Conservation (phyloP, 257 asterid species). For the Mitragyna speciosa region DNA sequence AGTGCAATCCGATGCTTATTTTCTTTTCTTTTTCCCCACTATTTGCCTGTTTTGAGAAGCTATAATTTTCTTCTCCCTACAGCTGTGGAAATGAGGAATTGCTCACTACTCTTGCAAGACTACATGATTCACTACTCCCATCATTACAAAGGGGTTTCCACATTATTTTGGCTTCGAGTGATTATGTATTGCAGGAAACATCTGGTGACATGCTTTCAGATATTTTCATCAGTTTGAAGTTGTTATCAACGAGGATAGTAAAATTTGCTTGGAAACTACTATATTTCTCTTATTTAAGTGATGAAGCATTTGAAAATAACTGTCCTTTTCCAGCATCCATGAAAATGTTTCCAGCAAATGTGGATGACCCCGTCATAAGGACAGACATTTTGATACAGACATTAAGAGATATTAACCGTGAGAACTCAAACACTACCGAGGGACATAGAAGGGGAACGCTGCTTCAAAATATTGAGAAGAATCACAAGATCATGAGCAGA, state of each 20-base stretch:
- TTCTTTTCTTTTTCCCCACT: too few relatives aligned
- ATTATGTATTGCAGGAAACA: conserved; percentile 39
- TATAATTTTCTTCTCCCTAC: conserved; percentile 33
- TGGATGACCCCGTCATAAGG: conserved; percentile 84
- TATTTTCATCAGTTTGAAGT: conserved; percentile 58
- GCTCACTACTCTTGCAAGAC: conserved; percentile 64
- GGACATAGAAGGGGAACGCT: conserved; percentile 53
- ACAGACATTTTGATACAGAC: conserved; percentile 78
- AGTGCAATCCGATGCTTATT: background rate
- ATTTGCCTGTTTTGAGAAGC: background rate
- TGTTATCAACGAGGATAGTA: conserved; percentile 63
- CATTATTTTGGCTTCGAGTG: conserved; percentile 39
- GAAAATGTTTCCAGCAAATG: conserved; percentile 92
- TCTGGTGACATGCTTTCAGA: conserved; percentile 51
- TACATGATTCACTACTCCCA: conserved; percentile 82
- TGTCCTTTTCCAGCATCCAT: conserved; percentile 50
- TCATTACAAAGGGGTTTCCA: conserved; percentile 65
- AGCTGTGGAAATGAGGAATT: conserved; percentile 79
- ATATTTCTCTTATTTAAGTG: conserved; percentile 71
- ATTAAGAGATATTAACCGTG: conserved; percentile 59
- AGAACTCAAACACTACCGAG: conserved; percentile 29
- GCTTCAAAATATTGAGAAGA: conserved; percentile 66
- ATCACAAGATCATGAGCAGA: conserved; percentile 65
- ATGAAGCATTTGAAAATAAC: conserved; percentile 63
- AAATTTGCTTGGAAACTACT: conserved; percentile 77